Evolutionary conservation across 2,329 filamentous ascomycete genomes (phyloP), one percentile per base, ranked within the genome.

Genomic region (Chaetomiaceae sp.): DNA sequence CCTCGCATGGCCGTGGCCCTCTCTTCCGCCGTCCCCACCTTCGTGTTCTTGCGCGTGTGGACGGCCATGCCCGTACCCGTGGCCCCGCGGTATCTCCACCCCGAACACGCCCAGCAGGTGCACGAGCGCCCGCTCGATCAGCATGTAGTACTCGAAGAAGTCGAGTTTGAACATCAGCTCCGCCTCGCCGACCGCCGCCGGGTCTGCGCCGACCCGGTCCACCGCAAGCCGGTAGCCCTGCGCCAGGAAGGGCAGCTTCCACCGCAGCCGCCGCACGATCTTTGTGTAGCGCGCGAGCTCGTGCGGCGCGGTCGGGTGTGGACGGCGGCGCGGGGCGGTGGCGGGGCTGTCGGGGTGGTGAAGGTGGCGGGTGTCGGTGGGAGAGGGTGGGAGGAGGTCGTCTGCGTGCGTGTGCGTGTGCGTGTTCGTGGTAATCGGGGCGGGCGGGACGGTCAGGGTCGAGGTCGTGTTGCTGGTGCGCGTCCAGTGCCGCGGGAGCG

Each of bases 91-190:
- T 0, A 87, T 68, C 0, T 62, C 60, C 5, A 86, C 70, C 7
- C 76, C 79, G 48, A 81, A 84, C 0, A 86, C 74, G 0, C 72
- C 73, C n/a, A 86, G 73, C 1, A 86, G 67, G 38, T 83, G 76
- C 1, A 86, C 81, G 7, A 88, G 69, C 0, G 82, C 83, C 24
- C 84, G 78, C 65, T 88, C 84, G 6, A 88, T 74, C 29, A 86
- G 73, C 42, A 79, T 78, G 66, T 88, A 88, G 62, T 83, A 88
- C 58, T 88, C 84, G 64, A 85, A 81, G 52, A 88, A 88, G 58
- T 88, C 84, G 7, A 88, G 73, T 62, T 88, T 87, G 69, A 88
- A 88, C 72, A 86, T 86, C 14, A 78, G 72, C 62, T 83, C 79
- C 0, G 75, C 75, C 52, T 77, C 73, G n/a, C 57, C 46, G 10